Base-by-base conservation (phyloP, 768 basidiomycete species). In the Imleria badia region DNA sequence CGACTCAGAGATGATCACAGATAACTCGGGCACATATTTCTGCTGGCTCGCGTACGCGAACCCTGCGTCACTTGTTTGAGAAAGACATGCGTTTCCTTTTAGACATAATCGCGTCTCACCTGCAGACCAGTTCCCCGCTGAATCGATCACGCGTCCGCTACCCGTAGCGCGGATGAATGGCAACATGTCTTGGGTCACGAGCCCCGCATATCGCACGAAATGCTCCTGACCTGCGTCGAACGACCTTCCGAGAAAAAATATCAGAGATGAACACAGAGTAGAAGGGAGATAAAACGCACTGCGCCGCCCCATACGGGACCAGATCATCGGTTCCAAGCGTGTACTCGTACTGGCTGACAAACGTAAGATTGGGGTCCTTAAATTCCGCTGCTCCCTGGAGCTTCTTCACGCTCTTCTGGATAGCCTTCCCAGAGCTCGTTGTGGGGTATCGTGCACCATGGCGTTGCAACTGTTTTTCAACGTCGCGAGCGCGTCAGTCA, bases 361-460 rank as follows among this genome's bases (percentile, higher is more conserved):
- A 91, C 14, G 66, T 48, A 2, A 90, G 70, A 1, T 65, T 60
- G 0, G 74, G 63, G 48, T 84, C 78, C 0, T 65, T 67, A 63
- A 76, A 82, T 4, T 66, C 56, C 1, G 67, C 63, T 9, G 76
- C 84, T 0, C 72, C 61, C 55, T 82, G 66, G 0, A 92, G 72
- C 61, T 84, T 86, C 8, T 65, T 54, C 12, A 94, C 61, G 1
- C 83, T 79, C 9, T 66, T 61, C 14, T 65, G 49, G 10, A 86
- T 86, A 22, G 61, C 54, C 9, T 60, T 56, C 1, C 71, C 67
- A 11, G 79, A 74, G 2, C 75, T 73, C 3, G 70, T 63, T 0
- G 85, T 87, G 0, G 91, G 91, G 62, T 76, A 90, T 29, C 91
- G 81, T 0, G 88, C 85, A 5, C 89, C 89, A 62, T 94, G 89